phyloP scores from a whole-genome alignment of 2,329 filamentous ascomycete genomes.

The Trichophyton simii region DNA sequence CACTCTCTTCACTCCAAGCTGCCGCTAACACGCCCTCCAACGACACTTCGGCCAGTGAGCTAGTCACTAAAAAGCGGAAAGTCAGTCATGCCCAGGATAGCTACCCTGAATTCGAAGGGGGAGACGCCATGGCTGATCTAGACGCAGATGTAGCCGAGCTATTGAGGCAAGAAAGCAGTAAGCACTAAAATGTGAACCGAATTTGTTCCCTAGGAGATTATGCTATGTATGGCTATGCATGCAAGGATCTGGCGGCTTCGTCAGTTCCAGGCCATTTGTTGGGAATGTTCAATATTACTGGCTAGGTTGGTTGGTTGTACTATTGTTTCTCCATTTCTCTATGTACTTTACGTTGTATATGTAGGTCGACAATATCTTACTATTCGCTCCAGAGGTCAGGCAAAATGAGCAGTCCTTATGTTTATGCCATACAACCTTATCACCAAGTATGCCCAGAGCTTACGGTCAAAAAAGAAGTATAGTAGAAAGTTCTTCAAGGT shows the following conservation, averaged over 20 bases:
- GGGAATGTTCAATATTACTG: not conserved
- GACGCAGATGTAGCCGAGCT: constrained; percentile 51
- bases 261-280: not conserved
- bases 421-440: not conserved
- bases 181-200: not conserved
- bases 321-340: not conserved
- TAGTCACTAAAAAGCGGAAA: constrained; percentile 38
- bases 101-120: constrained; percentile 37
- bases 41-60: constrained; percentile 10
- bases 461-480: not conserved
- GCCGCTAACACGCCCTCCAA: not conserved
- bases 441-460: not conserved
- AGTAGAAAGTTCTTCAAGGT: not conserved
- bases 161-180: constrained; percentile 36
- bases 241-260: not conserved
- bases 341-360: not conserved
- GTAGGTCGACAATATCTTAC: not conserved
- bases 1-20: not conserved
- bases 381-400: not conserved
- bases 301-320: not conserved
- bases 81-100: constrained; percentile 32
- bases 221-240: not conserved
- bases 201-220: not conserved
- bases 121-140: constrained; percentile 43
- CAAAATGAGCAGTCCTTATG: not conserved